Base-by-base conservation (phyloP, 805 yeast genomes). In the Lipomyces spencermartinsiae region DNA sequence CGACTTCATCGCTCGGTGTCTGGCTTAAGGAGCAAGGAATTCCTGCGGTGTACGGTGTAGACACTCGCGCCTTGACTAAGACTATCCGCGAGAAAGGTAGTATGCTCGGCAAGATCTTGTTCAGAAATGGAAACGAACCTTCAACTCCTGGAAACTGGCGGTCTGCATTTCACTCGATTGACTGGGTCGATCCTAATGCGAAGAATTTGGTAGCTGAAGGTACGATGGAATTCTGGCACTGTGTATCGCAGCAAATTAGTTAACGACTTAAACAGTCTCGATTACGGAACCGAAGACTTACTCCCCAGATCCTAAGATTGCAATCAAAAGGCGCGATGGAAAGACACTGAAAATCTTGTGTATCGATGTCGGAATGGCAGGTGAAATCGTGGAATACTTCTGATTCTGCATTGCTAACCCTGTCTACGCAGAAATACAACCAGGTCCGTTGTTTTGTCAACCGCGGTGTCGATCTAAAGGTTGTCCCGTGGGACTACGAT, bases 41-140 rank as follows among this genome's bases (percentile, higher is more conserved):
- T 74, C 99, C 99, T 64, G 99, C 98, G 72, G 87, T 95, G 68
- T 95, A 94, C 77, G 99, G 98, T 83, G 94, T 95, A 70, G 99
- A 95, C 81, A 95, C 99, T 71, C 90, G 99, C 84, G 86, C 92
- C 63, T 84, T 95, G 77, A 95, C 99, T 75, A 93, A 95, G 83
- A 89, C 88, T 79, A 89, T 95, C 78, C 91, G 99, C 83, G 90
- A 90, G 75, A 85, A 87, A 69, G 99, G 99, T 80, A 90, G 97
- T 58, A 92, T 96, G 78, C 84, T 95, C 72, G 98, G 98, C 79
- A 89, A 98, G 82, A 82, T 94, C 71, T 86, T 91, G 74, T 78
- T 90, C 67, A 91, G 89, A 59, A 78, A 76, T 66, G 73, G 71
- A 16, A 75, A 81, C 43, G 61, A 33, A 3, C 34, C 58, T 19